These are phyloP conservation scores for Ophiostoma piceae DNA, from an alignment of 2,329 filamentous ascomycete species.

Conservation along the genomic window DNA sequence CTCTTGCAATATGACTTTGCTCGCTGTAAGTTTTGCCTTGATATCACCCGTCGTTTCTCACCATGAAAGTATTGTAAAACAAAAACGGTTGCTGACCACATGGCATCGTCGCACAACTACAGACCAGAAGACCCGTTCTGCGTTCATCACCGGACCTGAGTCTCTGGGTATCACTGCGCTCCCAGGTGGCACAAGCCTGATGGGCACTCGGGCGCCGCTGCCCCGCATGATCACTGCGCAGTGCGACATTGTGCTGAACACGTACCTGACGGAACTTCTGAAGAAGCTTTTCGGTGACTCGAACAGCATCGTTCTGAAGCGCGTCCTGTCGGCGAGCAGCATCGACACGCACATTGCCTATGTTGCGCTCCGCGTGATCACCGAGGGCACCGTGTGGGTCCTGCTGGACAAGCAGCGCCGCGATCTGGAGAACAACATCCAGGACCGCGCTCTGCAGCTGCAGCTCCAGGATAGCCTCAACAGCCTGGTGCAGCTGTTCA, in stretches of 20 bases:
- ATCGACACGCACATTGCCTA: slow-evolving; percentile 24
- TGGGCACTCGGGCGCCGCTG: slow-evolving; percentile 19
- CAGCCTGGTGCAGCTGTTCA: slow-evolving; percentile 19
- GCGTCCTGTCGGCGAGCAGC: slow-evolving; percentile 16
- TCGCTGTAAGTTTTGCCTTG: slow-evolving; percentile 20
- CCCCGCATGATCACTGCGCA: slow-evolving; percentile 27
- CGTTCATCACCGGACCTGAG: slow-evolving; percentile 8
- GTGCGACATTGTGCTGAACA: slow-evolving; percentile 24
- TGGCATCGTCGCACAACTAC: neutral
- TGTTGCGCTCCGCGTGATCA: slow-evolving; percentile 25
- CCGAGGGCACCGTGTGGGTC: slow-evolving; percentile 25
- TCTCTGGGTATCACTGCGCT: slow-evolving; percentile 21
- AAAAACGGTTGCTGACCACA: neutral
- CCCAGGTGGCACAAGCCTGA: slow-evolving; percentile 9
- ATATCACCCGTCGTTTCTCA: neutral
- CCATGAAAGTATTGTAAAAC: neutral
- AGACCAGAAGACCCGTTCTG: slow-evolving; percentile 26
- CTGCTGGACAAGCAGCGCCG: slow-evolving; percentile 27
- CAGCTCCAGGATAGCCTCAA: slow-evolving; percentile 23
- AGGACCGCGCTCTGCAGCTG: slow-evolving; percentile 22
- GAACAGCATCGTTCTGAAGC: slow-evolving; percentile 6
- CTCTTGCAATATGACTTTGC: slow-evolving; percentile 27
- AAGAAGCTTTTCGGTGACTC: slow-evolving; percentile 21
- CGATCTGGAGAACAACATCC: slow-evolving; percentile 24
- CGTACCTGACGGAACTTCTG: slow-evolving; percentile 21